Evolutionary conservation across 208 protist genomes (phyloP), one percentile per base, ranked within the genome.

Genomic region (Trichomonas gallinae): DNA sequence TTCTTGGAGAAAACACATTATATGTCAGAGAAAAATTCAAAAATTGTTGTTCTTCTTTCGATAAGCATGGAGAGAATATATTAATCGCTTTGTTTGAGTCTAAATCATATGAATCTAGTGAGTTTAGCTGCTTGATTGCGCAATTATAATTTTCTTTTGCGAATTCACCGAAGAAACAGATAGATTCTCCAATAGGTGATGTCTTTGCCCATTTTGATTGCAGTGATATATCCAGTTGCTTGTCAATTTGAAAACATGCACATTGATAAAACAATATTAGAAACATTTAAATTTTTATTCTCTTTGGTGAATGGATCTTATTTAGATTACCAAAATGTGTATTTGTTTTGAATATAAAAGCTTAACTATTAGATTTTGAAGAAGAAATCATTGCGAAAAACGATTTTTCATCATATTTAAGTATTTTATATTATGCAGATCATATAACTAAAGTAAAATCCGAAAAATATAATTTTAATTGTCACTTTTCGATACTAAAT

Each of bases 101-200:
- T 10, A 26, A 8, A 38, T 38, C 21, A 38, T 49, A 48, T n/a
- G 0, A 34, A 15, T 34, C 15, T 51, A 93, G 15, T 34, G 40
- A 38, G 34, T 93, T 93, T 34, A 93, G 26, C 34, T 42, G 13
- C 8, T n/a, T 34, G 2, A 51, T 38, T 15, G 45, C 10, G 31
- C 87, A 93, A 36, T 42, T 36, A 93, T 93, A 93, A 58, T 40
- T 13, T 51, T 48, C 87, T 51, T 23, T 42, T 34, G 44, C n/a
- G 51, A 93, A 93, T 93, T 93, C 87, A 58, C 44, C 44, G 36
- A 93, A 93, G 31, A 51, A 93, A 93, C 44, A 48, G n/a, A 93
- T 34, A 48, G 87, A 48, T 93, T 93, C 87, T 38, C 0, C 40
- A 38, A 93, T 21, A 36, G 44, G 31, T n/a, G 2, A 13, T 34